A percentile compares a stretch with the other conserved stretches of the same genome.
phyloP scores from a whole-genome alignment of 805 yeast species.

The Starmerella vitae region DNA sequence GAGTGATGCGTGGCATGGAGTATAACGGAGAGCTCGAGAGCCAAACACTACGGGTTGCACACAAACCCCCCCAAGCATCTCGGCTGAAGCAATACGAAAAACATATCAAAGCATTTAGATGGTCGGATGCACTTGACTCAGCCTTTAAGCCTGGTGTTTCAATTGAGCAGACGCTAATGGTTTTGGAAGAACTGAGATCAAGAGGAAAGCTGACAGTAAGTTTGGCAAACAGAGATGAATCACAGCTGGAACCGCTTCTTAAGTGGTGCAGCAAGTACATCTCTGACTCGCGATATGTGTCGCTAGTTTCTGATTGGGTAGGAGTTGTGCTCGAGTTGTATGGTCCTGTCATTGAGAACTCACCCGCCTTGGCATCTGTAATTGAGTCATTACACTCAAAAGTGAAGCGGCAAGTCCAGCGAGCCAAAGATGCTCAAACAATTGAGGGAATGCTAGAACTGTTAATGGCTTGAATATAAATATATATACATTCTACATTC shows the following conservation, averaged over 20 bases:
- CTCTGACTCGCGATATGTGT: conserved; percentile 64
- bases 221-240: conserved; percentile 70
- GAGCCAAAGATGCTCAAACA: conserved; percentile 76
- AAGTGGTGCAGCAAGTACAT: conserved; percentile 67
- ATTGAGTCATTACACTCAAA: conserved; percentile 42
- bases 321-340: conserved; percentile 62
- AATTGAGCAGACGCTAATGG: conserved; percentile 67
- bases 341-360: conserved; percentile 54
- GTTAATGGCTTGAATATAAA: conserved; percentile 34
- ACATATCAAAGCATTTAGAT: conserved; percentile 72
- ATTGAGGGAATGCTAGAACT: conserved; percentile 90
- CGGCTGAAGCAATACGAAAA: conserved; percentile 71
- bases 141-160: conserved; percentile 72
- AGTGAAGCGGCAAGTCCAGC: conserved; percentile 54
- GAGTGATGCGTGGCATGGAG: conserved; percentile 83
- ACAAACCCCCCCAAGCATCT: conserved; percentile 29
- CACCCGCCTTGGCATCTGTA: conserved; percentile 66
- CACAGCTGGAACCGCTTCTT: conserved; percentile 68
- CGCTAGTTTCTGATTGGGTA: conserved; percentile 52
- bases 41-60: conserved; percentile 38
- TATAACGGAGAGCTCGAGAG: conserved; percentile 80
- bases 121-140: conserved; percentile 84
- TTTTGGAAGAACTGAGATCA: conserved; percentile 70
- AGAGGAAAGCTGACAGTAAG: conserved; percentile 83
- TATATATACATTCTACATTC: background rate